These are phyloP conservation scores for Saturnispora ahearnii DNA, from an alignment of 805 yeast species.

Conservation along the genomic window DNA sequence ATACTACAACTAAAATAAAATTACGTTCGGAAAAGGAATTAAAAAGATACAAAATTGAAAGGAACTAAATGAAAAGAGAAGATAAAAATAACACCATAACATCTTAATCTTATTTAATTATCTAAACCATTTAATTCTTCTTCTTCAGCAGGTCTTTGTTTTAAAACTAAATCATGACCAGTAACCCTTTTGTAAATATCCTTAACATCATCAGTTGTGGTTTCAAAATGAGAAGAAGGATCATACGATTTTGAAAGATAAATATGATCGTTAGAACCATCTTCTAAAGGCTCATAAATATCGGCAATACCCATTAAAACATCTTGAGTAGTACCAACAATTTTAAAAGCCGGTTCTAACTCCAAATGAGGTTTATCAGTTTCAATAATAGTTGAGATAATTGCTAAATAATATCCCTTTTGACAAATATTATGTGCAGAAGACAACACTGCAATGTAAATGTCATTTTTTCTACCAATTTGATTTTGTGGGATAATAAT, in stretches of 20 bases:
- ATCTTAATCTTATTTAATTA: not conserved
- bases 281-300: conserved; percentile 74
- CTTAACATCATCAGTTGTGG: conserved; percentile 93
- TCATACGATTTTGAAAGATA: conserved; percentile 86
- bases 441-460: conserved; percentile 85
- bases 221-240: conserved; percentile 90
- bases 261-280: conserved; percentile 72
- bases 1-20: not conserved
- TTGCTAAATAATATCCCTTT: conserved; percentile 83
- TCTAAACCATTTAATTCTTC: conserved; percentile 37
- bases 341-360: conserved; percentile 86
- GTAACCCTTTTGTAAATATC: conserved; percentile 86
- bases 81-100: not conserved
- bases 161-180: conserved; percentile 83
- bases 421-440: conserved; percentile 86
- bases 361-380: conserved; percentile 89
- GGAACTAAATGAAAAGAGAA: not conserved
- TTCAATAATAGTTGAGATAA: conserved; percentile 89
- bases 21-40: not conserved
- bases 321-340: conserved; percentile 72
- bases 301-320: conserved; percentile 93
- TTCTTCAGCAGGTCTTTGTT: conserved; percentile 61
- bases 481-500: conserved; percentile 96
- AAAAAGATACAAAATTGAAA: not conserved
- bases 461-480: conserved; percentile 85